A percentile compares a stretch with the other conserved stretches of the same genome.
Evolutionary conservation across 352 stramenopile genomes (phyloP).

Genomic region (Phytophthora sp.): DNA sequence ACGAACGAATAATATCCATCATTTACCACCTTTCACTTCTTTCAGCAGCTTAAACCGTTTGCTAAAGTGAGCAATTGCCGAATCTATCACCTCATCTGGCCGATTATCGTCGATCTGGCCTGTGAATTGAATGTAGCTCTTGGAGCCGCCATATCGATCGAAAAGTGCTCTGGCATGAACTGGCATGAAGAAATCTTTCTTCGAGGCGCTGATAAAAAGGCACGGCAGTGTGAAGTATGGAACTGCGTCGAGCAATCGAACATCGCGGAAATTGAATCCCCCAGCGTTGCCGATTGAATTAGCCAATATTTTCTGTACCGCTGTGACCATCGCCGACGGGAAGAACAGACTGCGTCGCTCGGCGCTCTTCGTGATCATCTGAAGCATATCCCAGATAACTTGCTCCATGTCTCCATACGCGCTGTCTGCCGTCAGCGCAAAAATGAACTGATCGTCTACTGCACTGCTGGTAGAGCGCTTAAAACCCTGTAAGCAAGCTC

Average conservation of each 20-base stretch:
- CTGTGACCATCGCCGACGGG: conserved; percentile 65
- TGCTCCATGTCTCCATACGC: conserved; percentile 80
- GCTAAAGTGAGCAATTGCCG: conserved; percentile 46
- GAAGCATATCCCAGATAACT: conserved; percentile 77
- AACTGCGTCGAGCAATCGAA: conserved; percentile 55
- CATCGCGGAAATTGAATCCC: conserved; percentile 60
- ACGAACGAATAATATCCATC: too few relatives aligned
- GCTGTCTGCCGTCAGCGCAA: conserved; percentile 63
- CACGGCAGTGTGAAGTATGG: conserved; percentile 54
- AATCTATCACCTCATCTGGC: conserved; percentile 50
- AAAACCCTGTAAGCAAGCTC: conserved; percentile 33
- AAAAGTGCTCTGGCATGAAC: conserved; percentile 59
- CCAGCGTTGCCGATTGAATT: conserved; percentile 71
- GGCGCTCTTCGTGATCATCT: conserved; percentile 72
- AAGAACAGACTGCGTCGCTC: conserved; percentile 75
- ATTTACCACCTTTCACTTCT: conserved; percentile 10
- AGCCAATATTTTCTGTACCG: conserved; percentile 70
- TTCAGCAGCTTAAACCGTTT: conserved; percentile 32
- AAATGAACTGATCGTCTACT: conserved; percentile 59
- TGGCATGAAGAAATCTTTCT: conserved; percentile 80
- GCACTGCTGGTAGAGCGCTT: conserved; percentile 24
- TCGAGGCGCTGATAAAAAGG: conserved; percentile 69
- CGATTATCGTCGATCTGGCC: conserved; percentile 73
- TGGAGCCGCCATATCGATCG: conserved; percentile 63
- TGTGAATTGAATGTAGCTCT: conserved; percentile 61